Evolutionary conservation across 2,329 filamentous ascomycete species (phyloP).

Genomic region (Penicillium psychrosexuale): DNA sequence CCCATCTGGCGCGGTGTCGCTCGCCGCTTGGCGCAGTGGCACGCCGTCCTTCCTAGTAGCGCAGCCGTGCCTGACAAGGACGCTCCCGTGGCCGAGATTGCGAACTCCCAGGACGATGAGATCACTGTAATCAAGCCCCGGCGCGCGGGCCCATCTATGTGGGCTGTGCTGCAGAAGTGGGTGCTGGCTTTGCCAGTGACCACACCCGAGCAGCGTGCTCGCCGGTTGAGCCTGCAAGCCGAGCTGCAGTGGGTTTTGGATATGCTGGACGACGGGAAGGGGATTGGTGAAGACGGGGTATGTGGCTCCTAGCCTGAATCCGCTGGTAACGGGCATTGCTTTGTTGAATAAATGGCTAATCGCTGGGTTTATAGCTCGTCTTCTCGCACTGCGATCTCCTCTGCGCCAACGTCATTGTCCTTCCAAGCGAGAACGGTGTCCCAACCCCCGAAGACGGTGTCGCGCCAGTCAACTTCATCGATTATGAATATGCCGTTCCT

Average conservation of each 20-base stretch:
- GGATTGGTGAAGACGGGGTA: slow-evolving; percentile 73
- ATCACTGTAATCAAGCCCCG: slow-evolving; percentile 21
- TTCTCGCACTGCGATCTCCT: slow-evolving; percentile 95
- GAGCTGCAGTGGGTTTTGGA: slow-evolving; percentile 70
- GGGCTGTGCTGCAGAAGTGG: slow-evolving; percentile 97
- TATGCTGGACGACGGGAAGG: slow-evolving; percentile 71
- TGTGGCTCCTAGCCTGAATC: slow-evolving; percentile 6
- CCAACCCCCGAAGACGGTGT: slow-evolving; percentile 36
- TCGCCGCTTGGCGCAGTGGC: slow-evolving; percentile 84
- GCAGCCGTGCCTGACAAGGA: slow-evolving; percentile 36
- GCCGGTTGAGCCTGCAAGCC: slow-evolving; percentile 65
- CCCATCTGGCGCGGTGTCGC: slow-evolving; percentile 81
- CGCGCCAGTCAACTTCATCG: slow-evolving; percentile 76
- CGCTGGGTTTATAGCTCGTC: slow-evolving; percentile 59
- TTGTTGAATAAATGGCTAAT: neutral
- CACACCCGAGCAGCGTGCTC: slow-evolving; percentile 65
- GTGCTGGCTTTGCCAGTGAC: slow-evolving; percentile 75
- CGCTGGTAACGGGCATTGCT: neutral
- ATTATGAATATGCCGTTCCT: slow-evolving; percentile 96
- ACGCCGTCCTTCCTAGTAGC: slow-evolving; percentile 64
- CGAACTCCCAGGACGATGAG: slow-evolving; percentile 16
- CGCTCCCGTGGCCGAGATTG: slow-evolving; percentile 13
- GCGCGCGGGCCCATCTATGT: slow-evolving; percentile 78
- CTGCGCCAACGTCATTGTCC: slow-evolving; percentile 92
- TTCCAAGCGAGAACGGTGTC: slow-evolving; percentile 45